Percentiles rank a stretch among this genome's conserved stretches.
Evolutionary conservation across 2,329 filamentous ascomycete genomes (phyloP).

Genomic region (Sordariomycetes sp.): DNA sequence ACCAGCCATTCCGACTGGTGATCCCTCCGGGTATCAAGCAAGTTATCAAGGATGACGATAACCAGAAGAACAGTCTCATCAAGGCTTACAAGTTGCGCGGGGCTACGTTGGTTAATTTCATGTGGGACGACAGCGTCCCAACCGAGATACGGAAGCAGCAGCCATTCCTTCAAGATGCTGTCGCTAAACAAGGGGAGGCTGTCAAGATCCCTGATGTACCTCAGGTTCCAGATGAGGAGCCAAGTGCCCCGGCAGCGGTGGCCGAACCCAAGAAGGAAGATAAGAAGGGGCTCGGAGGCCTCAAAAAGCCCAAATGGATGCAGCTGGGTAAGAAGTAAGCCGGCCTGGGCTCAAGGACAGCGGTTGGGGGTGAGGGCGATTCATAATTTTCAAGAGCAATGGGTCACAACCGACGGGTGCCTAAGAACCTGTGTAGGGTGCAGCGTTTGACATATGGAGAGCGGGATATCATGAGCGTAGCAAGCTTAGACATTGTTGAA

Average conservation of each 20-base stretch:
- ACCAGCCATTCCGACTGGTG: constrained; percentile 64
- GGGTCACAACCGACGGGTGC: too few relatives aligned
- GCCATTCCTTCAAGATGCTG: constrained; percentile 48
- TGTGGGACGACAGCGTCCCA: constrained; percentile 61
- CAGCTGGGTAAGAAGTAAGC: constrained; percentile 62
- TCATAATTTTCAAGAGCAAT: too few relatives aligned
- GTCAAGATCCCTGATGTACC: constrained; percentile 55
- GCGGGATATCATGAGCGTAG: too few relatives aligned
- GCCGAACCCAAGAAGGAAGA: constrained; percentile 19
- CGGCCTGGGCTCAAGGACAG: neutral
- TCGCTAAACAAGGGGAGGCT: constrained; percentile 54
- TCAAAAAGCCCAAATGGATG: constrained; percentile 59
- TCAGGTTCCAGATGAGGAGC: constrained; percentile 27
- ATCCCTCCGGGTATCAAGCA: constrained; percentile 48
- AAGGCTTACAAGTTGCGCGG: constrained; percentile 61
- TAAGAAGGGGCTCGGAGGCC: constrained; percentile 21
- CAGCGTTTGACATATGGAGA: too few relatives aligned
- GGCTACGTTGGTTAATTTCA: constrained; percentile 64
- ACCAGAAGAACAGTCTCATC: constrained; percentile 52
- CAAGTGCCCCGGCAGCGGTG: constrained; percentile 9
- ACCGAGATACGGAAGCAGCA: constrained; percentile 41
- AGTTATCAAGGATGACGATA: constrained; percentile 35
- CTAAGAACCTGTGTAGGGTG: too few relatives aligned
- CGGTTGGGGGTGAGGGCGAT: too few relatives aligned
- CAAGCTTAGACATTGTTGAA: constrained; percentile 12